Conservation (phyloP, 352 stramenopile species). For the Phytophthora hibernalis region DNA sequence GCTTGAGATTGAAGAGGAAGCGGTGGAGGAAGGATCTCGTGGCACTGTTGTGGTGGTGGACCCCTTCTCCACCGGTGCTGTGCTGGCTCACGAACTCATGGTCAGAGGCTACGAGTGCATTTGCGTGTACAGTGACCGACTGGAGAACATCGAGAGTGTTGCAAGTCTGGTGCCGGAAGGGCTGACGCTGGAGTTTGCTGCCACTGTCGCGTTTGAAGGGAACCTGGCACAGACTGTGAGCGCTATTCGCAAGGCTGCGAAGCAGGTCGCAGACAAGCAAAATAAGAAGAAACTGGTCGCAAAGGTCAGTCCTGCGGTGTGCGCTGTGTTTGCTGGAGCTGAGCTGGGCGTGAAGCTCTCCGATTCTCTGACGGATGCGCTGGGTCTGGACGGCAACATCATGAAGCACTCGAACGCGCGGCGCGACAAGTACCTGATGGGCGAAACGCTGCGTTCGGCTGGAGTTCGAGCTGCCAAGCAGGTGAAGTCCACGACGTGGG, state of each 20-base stretch:
- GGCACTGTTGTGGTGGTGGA: conserved; percentile 94
- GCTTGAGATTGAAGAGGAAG: conserved; percentile 35
- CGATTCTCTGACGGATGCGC: conserved; percentile 86
- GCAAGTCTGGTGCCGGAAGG: conserved; percentile 82
- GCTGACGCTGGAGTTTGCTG: conserved; percentile 78
- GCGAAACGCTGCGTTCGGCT: conserved; percentile 77
- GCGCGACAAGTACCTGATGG: conserved; percentile 90
- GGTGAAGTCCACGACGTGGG: conserved; percentile 82
- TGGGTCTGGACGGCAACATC: conserved; percentile 88
- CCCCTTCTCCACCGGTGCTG: conserved; percentile 95
- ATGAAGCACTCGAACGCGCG: conserved; percentile 74
- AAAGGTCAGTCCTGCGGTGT: conserved; percentile 45
- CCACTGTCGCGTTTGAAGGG: conserved; percentile 76
- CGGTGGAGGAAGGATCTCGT: conserved; percentile 28
- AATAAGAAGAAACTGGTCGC: conserved; percentile 43
- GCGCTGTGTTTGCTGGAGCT: conserved; percentile 90
- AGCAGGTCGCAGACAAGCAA: conserved; percentile 53
- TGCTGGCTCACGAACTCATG: conserved; percentile 93
- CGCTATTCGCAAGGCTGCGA: conserved; percentile 46
- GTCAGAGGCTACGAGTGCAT: conserved; percentile 91
- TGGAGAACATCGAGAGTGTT: conserved; percentile 86
- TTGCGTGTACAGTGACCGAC: conserved; percentile 86
- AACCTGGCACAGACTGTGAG: conserved; percentile 53
- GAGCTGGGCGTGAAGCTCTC: conserved; percentile 94
- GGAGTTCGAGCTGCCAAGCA: conserved; percentile 93